Base-by-base conservation (phyloP, 192 early-diverging fungal species). In the Umbelopsis sp. region DNA sequence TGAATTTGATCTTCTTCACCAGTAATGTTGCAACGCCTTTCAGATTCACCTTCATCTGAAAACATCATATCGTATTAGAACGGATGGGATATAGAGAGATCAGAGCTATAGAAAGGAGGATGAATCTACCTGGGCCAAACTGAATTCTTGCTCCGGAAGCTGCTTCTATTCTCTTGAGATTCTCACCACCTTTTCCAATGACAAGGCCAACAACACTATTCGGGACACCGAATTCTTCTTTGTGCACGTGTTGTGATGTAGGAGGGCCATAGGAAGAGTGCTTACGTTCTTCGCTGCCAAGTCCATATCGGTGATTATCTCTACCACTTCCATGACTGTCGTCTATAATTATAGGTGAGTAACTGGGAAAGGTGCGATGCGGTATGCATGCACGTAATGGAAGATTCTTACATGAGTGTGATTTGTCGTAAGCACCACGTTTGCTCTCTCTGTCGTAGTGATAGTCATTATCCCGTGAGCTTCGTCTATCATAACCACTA, bases 181-280 rank as follows among this genome's bases (percentile, higher is more conserved):
- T 93, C 50, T 91, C 91, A 6, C 95, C 95, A 26, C 82, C 83
- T 21, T 88, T 82, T 11, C 95, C 95, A 77, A 96, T 96, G 34
- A 96, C 85, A 47, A 93, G 73, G 4, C 95, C 95, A 11, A 94
- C 91, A 65, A 91, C 86, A 38, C 77, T 81, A 67, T 85, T 78
- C 4, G 89, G 87, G 8, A 93, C 87, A 24, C 62, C 80, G 50
- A 91, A 85, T 71, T 90, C 85, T 71, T 83, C 85, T 43, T 74
- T 78, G 36, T 66, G 73, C 44, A 80, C 62, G 70, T 69, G 70
- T 56, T 73, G 38, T 26, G 72, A 21, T 62, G 80, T 54, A 50
- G 82, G 77, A n/a, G 62, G 73, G 16, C 69, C 68, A n/a, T 67
- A 68, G 10, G 65, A 66, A 53, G 59, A 65, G 45, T 53, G 31